Evolutionary conservation across 2,329 filamentous ascomycete genomes (phyloP), one percentile per base, ranked within the genome.

Genomic region (Penicillium sumatraense): DNA sequence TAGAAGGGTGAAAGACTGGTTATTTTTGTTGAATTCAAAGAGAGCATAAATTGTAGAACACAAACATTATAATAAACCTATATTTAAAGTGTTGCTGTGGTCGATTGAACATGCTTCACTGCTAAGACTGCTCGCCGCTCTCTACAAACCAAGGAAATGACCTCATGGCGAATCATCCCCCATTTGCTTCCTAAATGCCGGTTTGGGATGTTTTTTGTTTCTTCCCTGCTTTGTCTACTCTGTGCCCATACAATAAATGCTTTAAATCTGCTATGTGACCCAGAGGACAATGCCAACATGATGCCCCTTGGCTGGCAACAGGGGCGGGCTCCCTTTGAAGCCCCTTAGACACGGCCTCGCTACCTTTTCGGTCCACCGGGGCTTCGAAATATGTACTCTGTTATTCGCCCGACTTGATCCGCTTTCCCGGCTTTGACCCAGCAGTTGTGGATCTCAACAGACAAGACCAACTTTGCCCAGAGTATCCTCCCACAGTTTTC

Each of bases 111-210:
- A n/a, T n/a, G n/a, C n/a, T n/a, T n/a, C n/a, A n/a, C n/a, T n/a
- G n/a, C n/a, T n/a, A n/a, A n/a, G n/a, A n/a, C n/a, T n/a, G n/a
- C n/a, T n/a, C n/a, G n/a, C n/a, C n/a, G n/a, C n/a, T n/a, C n/a
- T n/a, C n/a, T n/a, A n/a, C n/a, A n/a, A n/a, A n/a, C n/a, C n/a
- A n/a, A 27, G 16, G 26, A 46, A 7, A 60, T 64, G 62, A 64
- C 54, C 59, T 64, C 62, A 64, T 63, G 14, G 16, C 16, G 56
- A 55, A 56, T 64, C 62, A 64, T 62, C 36, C 18, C 4, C 33
- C 44, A 6, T 38, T 16, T 33, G 14, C 5, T 21, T 21, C 42
- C 21, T n/a, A n/a, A n/a, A n/a, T n/a, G n/a, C n/a, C n/a, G n/a
- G n/a, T n/a, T n/a, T n/a, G n/a, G n/a, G n/a, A n/a, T n/a, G n/a